Evolutionary conservation across 139 green algal species (phyloP), one percentile per base, ranked within the genome.

Genomic region (Penium margaritaceum): DNA sequence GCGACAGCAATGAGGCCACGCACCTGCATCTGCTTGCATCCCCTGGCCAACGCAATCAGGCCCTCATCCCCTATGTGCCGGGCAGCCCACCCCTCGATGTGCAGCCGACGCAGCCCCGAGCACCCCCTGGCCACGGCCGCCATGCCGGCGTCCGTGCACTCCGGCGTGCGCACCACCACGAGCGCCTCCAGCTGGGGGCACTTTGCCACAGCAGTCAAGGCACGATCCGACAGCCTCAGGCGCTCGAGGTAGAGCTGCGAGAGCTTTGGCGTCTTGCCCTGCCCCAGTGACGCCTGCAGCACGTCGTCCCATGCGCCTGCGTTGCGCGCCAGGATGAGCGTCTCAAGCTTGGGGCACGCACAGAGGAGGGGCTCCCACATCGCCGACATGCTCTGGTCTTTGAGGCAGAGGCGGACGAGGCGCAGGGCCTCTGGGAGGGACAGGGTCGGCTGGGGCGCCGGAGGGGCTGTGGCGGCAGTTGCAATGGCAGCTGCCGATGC

Each of bases 1-100:
- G n/a, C n/a, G n/a, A n/a, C n/a, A n/a, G n/a, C n/a, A n/a, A n/a
- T n/a, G n/a, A n/a, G n/a, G 64, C 12, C 64, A 44, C 63, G 17
- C 63, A 70, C 63, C 66, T 74, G 68, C 2, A 76, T 32, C 14
- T 72, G 64, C 38, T 57, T 54, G 38, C 64, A 72, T 27, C 36
- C 24, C 29, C 19, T 63, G 29, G 30, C 64, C 6, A 72, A n/a
- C n/a, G 64, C 29, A 29, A 19, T 4, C 33, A 72, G 34, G 36
- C 64, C 64, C 15, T 34, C 41, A 63, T 72, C 33, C 15, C 24
- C 30, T 15, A 72, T 37, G 9, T 72, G 64, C 21, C 35, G 27
- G 7, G 68, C 17, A 19, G 68, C 66, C 64, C 64, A 72, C 32
- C 64, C 64, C 36, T 72, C 64, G 12, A 72, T 32, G 34, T 72